phyloP scores from a whole-genome alignment of 768 basidiomycete genomes.

The Trametes meyenii region DNA sequence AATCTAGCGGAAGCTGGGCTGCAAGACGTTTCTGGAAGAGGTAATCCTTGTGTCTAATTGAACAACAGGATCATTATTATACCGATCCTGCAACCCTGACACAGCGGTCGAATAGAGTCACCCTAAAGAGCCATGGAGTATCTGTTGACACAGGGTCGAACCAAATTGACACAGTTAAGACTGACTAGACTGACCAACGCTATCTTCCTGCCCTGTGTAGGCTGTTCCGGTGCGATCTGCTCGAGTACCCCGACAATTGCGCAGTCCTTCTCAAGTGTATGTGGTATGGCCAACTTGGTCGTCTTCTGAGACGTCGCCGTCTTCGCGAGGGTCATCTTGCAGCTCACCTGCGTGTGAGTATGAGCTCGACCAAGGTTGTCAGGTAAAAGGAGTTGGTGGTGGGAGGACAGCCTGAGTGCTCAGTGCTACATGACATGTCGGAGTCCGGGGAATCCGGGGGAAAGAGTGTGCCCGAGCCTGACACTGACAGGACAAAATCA shows the following conservation, averaged over 20 bases:
- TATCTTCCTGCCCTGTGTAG: slow-evolving; percentile 61
- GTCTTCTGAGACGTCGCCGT: slow-evolving; percentile 29
- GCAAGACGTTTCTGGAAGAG: slow-evolving; percentile 78
- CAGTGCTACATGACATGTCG: too few species aligned
- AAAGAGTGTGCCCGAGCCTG: too few species aligned
- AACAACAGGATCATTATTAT: not conserved
- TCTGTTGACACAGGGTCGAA: slow-evolving; percentile 45
- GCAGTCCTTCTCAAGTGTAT: slow-evolving; percentile 14
- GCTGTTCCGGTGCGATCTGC: slow-evolving; percentile 51
- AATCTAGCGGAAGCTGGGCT: slow-evolving; percentile 65
- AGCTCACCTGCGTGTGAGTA: slow-evolving; percentile 2
- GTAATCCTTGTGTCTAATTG: slow-evolving; percentile 79
- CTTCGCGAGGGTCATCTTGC: slow-evolving; percentile 4
- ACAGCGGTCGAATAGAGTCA: slow-evolving; percentile 35
- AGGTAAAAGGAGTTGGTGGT: not conserved
- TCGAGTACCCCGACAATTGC: slow-evolving; percentile 54
- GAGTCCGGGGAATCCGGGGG: too few species aligned
- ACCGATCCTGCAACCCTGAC: not conserved
- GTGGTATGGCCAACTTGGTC: slow-evolving; percentile 25
- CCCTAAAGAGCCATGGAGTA: slow-evolving; percentile 82
- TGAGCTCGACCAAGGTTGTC: not conserved
- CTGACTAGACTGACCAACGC: slow-evolving; percentile 55
- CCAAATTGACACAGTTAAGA: not conserved
- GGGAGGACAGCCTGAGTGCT: too few species aligned
- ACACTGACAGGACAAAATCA: not conserved